phyloP scores from a whole-genome alignment of 2,329 filamentous ascomycete genomes.

The Xylaria multiplex region DNA sequence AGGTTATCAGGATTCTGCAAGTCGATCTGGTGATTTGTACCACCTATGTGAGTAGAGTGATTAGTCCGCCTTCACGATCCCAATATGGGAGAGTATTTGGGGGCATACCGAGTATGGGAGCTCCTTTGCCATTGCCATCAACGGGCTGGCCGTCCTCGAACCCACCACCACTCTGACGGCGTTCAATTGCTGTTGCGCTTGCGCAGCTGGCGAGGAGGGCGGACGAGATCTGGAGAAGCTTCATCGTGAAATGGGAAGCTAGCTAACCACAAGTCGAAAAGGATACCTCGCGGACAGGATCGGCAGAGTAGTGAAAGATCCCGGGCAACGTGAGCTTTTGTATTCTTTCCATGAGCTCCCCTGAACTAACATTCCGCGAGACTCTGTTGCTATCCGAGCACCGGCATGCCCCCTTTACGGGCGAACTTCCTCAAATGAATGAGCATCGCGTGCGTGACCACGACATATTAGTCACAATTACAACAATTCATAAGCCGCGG shows the following conservation, averaged over 20 bases:
- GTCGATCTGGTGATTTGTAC: slow-evolving; percentile 70
- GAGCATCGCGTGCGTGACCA: slow-evolving; percentile 30
- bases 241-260: slow-evolving; percentile 35
- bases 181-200: slow-evolving; percentile 41
- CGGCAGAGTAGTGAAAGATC: neutral
- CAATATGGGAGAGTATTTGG: neutral
- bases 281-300: neutral
- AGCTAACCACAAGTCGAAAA: neutral
- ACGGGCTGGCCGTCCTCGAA: slow-evolving; percentile 66
- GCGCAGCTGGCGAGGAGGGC: slow-evolving; percentile 37
- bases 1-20: slow-evolving; percentile 72
- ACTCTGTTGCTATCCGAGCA: slow-evolving; percentile 12
- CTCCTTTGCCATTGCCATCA: slow-evolving; percentile 67
- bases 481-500: slow-evolving; percentile 18
- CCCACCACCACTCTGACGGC: slow-evolving; percentile 43
- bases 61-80: slow-evolving; percentile 15
- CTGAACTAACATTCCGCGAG: slow-evolving; percentile 3
- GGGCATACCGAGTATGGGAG: slow-evolving; percentile 63
- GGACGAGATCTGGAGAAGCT: slow-evolving; percentile 37
- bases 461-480: slow-evolving; percentile 34
- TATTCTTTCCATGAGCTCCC: slow-evolving; percentile 3
- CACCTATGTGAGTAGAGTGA: slow-evolving; percentile 57
- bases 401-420: slow-evolving; percentile 22
- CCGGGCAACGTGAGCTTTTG: slow-evolving; percentile 20
- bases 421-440: slow-evolving; percentile 31